phyloP scores from a whole-genome alignment of 768 basidiomycete species.

The Trametes meyenii region DNA sequence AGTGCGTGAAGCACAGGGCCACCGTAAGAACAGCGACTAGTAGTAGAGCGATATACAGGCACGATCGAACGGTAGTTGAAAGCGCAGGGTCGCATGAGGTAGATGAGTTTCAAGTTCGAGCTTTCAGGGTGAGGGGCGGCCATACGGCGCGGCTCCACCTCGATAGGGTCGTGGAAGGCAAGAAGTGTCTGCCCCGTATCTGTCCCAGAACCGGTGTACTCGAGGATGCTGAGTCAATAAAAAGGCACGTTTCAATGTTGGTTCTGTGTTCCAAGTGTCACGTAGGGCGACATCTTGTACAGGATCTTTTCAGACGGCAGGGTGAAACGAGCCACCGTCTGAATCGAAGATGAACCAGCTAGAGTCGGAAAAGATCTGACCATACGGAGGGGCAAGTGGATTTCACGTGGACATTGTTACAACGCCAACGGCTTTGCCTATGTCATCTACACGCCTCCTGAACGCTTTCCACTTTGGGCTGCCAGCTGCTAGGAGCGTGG shows the following conservation, averaged over 20 bases:
- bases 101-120: no score
- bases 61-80: no score
- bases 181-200: slow-evolving; percentile 86
- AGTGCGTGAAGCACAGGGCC: no score
- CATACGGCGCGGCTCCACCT: no score
- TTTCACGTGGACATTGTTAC: slow-evolving; percentile 21
- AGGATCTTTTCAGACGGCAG: slow-evolving; percentile 23
- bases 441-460: slow-evolving; percentile 71
- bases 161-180: no score
- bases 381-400: not conserved
- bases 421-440: slow-evolving; percentile 61
- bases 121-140: no score
- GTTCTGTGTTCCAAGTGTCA: slow-evolving; percentile 39
- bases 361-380: not conserved
- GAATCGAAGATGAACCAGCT: slow-evolving; percentile 25
- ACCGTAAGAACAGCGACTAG: no score
- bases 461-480: slow-evolving; percentile 72
- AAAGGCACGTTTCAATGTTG: slow-evolving; percentile 65
- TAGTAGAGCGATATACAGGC: not conserved
- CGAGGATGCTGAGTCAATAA: slow-evolving; percentile 78
- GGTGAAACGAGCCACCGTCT: slow-evolving; percentile 19
- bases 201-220: slow-evolving; percentile 80
- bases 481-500: slow-evolving; percentile 60
- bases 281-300: slow-evolving; percentile 12
- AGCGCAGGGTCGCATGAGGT: no score